Percentiles rank a stretch among this genome's conserved stretches.
These are phyloP conservation scores for Cryptosporidium bovis DNA, from an alignment of 169 alveolate species.

Conservation along the genomic window DNA sequence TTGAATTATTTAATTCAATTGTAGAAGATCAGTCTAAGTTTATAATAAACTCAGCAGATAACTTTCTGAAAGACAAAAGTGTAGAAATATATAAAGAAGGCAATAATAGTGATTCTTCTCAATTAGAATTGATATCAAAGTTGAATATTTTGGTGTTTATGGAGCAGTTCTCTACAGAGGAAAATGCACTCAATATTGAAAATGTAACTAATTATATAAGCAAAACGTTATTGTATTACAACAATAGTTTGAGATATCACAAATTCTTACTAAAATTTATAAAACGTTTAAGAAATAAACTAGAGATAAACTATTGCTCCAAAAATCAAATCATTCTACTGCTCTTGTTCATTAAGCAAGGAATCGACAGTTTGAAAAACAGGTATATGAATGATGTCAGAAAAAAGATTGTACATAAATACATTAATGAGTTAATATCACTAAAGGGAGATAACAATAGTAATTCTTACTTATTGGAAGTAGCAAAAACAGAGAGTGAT, in stretches of 20 bases:
- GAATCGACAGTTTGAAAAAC: slow-evolving; percentile 2
- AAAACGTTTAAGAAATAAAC: background rate
- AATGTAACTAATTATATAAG: background rate
- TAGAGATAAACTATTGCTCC: background rate
- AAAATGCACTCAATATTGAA: background rate
- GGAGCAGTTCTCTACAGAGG: background rate
- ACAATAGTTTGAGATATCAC: slow-evolving; percentile 1
- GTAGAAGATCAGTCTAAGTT: slow-evolving; percentile 21
- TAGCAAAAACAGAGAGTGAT: no score
- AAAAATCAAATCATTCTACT: background rate
- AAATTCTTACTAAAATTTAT: slow-evolving; percentile 8
- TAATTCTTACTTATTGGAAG: no score
- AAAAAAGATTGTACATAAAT: no score
- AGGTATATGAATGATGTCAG: no score
- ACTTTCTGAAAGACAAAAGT: background rate
- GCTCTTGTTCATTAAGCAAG: slow-evolving; percentile 25
- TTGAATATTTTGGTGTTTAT: slow-evolving; percentile 1
- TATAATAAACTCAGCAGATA: background rate
- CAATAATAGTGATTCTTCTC: background rate
- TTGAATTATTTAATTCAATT: background rate
- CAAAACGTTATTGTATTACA: background rate
- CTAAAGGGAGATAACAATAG: no score
- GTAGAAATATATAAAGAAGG: background rate
- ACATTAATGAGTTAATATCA: no score
- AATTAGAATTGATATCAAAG: background rate